A percentile compares a stretch with the other conserved stretches of the same genome.
Evolutionary conservation across 2,329 filamentous ascomycete species (phyloP).

Genomic region (Malbranchea zuffiana): DNA sequence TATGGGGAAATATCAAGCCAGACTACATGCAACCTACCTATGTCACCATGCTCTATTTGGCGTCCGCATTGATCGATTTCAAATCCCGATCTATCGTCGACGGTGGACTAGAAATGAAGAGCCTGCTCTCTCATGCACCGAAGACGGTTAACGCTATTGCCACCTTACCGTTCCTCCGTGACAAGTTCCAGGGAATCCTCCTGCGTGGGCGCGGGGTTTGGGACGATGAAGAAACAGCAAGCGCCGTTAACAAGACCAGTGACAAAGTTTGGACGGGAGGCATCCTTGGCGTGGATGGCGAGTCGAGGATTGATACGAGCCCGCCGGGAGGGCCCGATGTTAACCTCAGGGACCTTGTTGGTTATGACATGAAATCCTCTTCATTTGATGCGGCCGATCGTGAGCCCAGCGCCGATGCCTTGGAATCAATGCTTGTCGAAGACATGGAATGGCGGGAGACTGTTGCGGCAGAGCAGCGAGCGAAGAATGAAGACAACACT

Average conservation of each 20-base stretch:
- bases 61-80: constrained; percentile 29
- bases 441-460: constrained; percentile 9
- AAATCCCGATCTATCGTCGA: constrained; percentile 27
- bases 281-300: constrained; percentile 23
- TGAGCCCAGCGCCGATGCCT: constrained; percentile 5
- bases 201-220: constrained; percentile 18
- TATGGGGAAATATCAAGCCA: constrained; percentile 30
- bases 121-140: constrained; percentile 25
- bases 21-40: constrained; percentile 36
- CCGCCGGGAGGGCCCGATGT: constrained; percentile 1
- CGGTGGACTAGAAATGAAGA: constrained; percentile 22
- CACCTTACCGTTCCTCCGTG: constrained; percentile 30
- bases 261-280: constrained; percentile 28
- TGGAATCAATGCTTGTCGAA: constrained; percentile 10
- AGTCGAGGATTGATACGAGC: constrained; percentile 11
- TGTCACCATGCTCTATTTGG: constrained; percentile 34
- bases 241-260: constrained; percentile 11
- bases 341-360: constrained; percentile 3
- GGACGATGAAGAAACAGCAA: constrained; percentile 1
- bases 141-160: constrained; percentile 28
- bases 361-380: too few species aligned
- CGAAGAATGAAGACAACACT: neutral
- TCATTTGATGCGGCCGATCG: neutral
- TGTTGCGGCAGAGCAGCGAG: neutral
- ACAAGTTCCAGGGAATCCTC: constrained; percentile 33